Base-by-base conservation (phyloP, 768 basidiomycete species). In the Trametes gibbosa region DNA sequence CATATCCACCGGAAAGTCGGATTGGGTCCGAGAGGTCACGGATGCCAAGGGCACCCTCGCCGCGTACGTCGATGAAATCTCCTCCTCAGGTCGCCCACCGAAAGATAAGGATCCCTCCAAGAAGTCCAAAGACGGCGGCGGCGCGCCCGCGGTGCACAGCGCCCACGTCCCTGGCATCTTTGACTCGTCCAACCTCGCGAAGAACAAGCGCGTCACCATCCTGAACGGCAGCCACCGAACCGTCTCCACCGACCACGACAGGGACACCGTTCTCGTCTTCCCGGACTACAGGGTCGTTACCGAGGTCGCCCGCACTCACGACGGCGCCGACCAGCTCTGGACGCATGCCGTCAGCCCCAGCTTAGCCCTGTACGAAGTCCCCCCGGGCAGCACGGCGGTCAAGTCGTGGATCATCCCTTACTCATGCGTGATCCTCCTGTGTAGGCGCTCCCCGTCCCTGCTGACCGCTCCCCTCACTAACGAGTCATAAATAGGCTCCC, bases 221-320 rank as follows among this genome's bases (percentile, higher is more conserved):
- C 77, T 94, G 45, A 96, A 96, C 66, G 92, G 91, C 24, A 94
- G 89, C 67, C 89, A 93, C 66, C 78, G 77, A 56, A 84, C 89
- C 7, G 73, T 93, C 50, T 85, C 83, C n/a, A 81, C 85, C 52
- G 79, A 85, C 56, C 70, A 80, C 35, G 77, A 82, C 49, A 76
- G 78, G 51, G 88, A 95, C 64, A 89, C 90, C 0, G 90, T 95
- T 17, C 79, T 99, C 42, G 82, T 98, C 1, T 84, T 99, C 66
- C 96, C 96, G 6, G 96, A 99, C 73, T 98, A 87, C 77, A 93
- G 86, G 64, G 79, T 94, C 46, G 81, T 95, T 27, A 80, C 84
- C 2, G 86, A 87, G 51, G 85, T 98, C 14, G 81, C 82, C 23
- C 77, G 84, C 34, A 81, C 86, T 0, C 56, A 70, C 14, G 76